Evolutionary conservation across 2,329 filamentous ascomycete genomes (phyloP), one percentile per base, ranked within the genome.

Genomic region (Eurotiales sp.): DNA sequence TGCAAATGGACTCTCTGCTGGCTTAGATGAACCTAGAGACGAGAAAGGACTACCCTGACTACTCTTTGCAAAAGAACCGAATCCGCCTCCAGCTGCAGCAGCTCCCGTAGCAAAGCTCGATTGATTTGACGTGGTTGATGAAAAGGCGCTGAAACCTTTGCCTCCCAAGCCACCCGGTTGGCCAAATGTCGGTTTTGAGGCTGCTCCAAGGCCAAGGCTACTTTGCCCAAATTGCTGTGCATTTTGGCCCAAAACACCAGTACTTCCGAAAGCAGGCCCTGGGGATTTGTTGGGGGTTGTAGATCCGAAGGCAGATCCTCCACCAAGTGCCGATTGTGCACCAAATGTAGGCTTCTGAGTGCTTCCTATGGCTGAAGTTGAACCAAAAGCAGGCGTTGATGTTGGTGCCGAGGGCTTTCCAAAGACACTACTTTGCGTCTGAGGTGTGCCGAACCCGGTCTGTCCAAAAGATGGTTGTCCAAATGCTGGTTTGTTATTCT

Each of bases 41-140:
- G 67, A 63, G 55, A 72, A 72, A 12, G 69, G 69, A 8, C 67
- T 67, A 41, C 61, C 60, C 8, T 64, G 69, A 8, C 67, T 67
- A 41, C 61, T 60, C 8, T 64, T 62, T 23, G 60, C 40, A 14
- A 57, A 46, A 41, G 39, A 44, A 34, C 51, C 45, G 34, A 48
- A 46, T 39, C 46, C 48, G 25, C 46, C 42, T 17, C 46, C 52
- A 39, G 50, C 41, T 3, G 40, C 19, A 25, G 52, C 17, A 32
- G 36, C 22, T 11, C 42, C 47, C 22, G 34, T 36, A 11, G 27
- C 46, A 21, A 54, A 46, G 22, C n/a, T 43, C 17, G 52, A 50
- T 39, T 50, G 52, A 23, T 36, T 52, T 43, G 44, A 36, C 21
- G 25, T 27, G 7, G 55, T 3, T 11, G 54, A 56, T 14, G 54